Evolutionary conservation across 495 filamentous ascomycete genomes (phyloP), one percentile per base, ranked within the genome.

Genomic region (Hypoxylon trugodes): DNA sequence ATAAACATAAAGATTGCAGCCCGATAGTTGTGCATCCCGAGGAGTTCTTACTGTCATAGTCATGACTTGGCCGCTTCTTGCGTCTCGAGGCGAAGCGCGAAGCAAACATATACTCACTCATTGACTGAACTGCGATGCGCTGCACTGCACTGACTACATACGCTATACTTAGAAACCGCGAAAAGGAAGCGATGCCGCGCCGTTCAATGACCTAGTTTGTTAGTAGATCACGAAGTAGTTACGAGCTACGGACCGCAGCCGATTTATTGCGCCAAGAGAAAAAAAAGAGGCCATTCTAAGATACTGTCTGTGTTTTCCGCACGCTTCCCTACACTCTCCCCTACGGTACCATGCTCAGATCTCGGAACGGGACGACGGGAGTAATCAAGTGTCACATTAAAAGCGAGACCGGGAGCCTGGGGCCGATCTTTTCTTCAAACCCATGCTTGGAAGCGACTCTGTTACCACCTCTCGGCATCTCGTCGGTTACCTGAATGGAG

Each of bases 391-490:
- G 60, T 65, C 60, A 60, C 57, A 66, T 69, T 57, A 53, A 66
- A n/a, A 66, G 60, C 62, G 58, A 72, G 61, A 68, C 67, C 61
- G 59, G 67, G 67, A 70, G 66, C 64, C 70, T 61, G 57, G 70
- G 64, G 70, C 60, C 70, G 70, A 72, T 72, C 69, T 68, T 63
- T 51, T 41, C 19, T 60, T 59, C 49, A n/a, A n/a, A 62, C 58
- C 70, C 63, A 63, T 62, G 54, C 58, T 61, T 53, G 18, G 51
- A 48, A 54, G 58, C 45, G 45, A 62, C 58, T 57, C 48, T 62
- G 64, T 42, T 67, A 54, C 53, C 24, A 62, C 58, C 47, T 59
- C 58, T 54, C 64, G 58, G 64, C 58, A 56, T 35, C 26, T 54
- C 53, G 53, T 55, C 64, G 42, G 48, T 38, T 67, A 43, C 42